Base-by-base conservation (phyloP, 2,329 filamentous ascomycete genomes). In the Geoglossum cookeanum region DNA sequence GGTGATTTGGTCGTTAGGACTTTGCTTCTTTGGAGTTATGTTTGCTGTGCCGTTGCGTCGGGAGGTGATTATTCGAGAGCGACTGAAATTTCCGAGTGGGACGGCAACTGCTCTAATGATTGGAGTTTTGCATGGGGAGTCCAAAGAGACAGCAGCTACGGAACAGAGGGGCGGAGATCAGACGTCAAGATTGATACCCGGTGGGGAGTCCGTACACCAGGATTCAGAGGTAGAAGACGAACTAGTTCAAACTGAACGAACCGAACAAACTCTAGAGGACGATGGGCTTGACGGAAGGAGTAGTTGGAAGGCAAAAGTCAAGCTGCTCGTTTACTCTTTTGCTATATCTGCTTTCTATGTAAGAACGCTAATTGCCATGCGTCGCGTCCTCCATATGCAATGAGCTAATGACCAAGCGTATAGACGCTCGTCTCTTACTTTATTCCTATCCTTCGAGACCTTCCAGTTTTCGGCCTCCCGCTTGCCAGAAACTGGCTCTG, bases 41-140 rank as follows among this genome's bases (percentile, higher is more conserved):
- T 97, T 98, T 72, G 92, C 90, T 0, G 91, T 98, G 13, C 92
- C 92, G 0, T 67, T 97, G 57, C 78, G 92, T 52, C 85, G 82
- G 58, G 88, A 98, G 71, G 90, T 97, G 57, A 94, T 98, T 60
- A 87, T 98, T 57, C 74, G 85, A 58, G 92, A 98, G 71, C 86
- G 90, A 67, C 71, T 98, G 58, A 92, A 87, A 66, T 98, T 98
- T 63, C 92, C 92, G 0, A 94, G 87, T 64, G 92, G 92, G 0
- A 97, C 94, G 57, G 94, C 92, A 54, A 97, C 92, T 1, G 92
- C 92, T 0, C 78, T 97, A 22, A 83, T 98, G 74, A 96, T 98
- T 62, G 82, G 83, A 3, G 87, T 97, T 1, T 72, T 98, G 9
- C 91, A 97, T 68, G 87, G 88, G 3, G 73, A 75, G 52, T 72